Percentiles rank a stretch among this genome's conserved stretches.
Conservation (phyloP, 108 stramenopile species). For the Ochromonas danica region DNA sequence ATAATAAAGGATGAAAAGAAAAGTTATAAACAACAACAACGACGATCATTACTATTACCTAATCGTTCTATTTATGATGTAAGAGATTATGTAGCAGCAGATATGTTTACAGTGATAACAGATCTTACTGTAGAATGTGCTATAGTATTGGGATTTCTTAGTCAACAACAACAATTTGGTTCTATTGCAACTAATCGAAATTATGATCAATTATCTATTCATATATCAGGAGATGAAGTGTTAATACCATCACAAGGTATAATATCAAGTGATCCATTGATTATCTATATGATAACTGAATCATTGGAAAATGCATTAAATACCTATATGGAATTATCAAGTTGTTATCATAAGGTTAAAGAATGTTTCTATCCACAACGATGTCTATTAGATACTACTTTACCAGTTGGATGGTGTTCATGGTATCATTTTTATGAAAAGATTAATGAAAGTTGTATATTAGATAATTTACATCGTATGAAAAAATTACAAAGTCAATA, state of each 20-base stretch:
- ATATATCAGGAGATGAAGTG: constrained; percentile 26
- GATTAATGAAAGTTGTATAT: constrained; percentile 66
- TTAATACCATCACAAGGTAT: constrained; percentile 30
- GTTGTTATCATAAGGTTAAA: not conserved
- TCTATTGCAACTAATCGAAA: constrained; percentile 62
- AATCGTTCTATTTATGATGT: not conserved
- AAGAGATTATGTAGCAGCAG: not conserved
- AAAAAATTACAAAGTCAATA: constrained; percentile 50
- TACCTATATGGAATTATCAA: constrained; percentile 67
- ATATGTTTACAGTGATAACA: not conserved
- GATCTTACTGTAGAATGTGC: not conserved
- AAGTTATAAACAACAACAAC: no score
- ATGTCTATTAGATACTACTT: not conserved
- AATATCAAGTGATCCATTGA: constrained; percentile 59
- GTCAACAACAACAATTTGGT: constrained; percentile 77
- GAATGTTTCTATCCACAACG: not conserved
- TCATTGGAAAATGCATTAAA: constrained; percentile 84
- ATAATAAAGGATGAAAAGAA: no score
- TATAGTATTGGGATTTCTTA: constrained; percentile 73
- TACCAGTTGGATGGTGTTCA: constrained; percentile 80
- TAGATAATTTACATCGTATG: constrained; percentile 68
- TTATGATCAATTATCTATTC: constrained; percentile 62
- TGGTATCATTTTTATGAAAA: constrained; percentile 90
- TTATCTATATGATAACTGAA: constrained; percentile 54
- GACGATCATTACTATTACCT: no score